A percentile compares a stretch with the other conserved stretches of the same genome.
These are phyloP conservation scores for Phytophthora capsici DNA, from an alignment of 352 stramenopile genomes.

Conservation along the genomic window DNA sequence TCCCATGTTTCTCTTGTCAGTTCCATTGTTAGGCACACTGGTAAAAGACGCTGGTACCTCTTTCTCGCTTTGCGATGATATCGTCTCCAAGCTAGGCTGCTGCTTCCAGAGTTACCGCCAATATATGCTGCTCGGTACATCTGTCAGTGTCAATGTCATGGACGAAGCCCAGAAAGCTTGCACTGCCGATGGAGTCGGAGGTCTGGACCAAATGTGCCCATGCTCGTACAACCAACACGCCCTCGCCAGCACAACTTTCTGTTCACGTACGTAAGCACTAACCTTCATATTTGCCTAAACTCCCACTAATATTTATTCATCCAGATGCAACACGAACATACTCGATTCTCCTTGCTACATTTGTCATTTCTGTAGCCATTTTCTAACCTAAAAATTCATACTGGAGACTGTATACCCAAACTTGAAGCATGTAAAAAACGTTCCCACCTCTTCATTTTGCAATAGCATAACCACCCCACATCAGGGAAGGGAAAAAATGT, in stretches of 20 bases:
- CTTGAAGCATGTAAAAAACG: constrained; percentile 31
- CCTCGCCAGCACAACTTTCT: constrained; percentile 63
- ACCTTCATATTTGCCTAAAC: not conserved
- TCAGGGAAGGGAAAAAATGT: no score
- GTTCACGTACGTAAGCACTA: constrained; percentile 39
- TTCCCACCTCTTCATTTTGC: no score
- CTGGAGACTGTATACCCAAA: not conserved
- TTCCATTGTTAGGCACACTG: constrained; percentile 61
- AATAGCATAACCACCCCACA: no score
- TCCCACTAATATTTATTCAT: not conserved
- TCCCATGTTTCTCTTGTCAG: constrained; percentile 22
- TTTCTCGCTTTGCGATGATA: constrained; percentile 75
- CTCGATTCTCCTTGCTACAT: not conserved
- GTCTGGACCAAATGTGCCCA: constrained; percentile 53
- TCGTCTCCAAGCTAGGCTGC: constrained; percentile 75
- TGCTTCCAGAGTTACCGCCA: constrained; percentile 87
- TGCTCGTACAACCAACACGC: constrained; percentile 71
- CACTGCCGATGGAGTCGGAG: constrained; percentile 42
- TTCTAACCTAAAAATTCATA: not conserved
- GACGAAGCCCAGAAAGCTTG: constrained; percentile 61
- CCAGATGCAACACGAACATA: constrained; percentile 12
- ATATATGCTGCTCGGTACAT: constrained; percentile 74
- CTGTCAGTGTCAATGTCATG: constrained; percentile 50
- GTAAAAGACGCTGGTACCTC: constrained; percentile 53
- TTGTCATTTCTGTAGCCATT: not conserved